Base-by-base conservation (phyloP, 2,329 filamentous ascomycete genomes). In the Coniochaeta pulveracea region DNA sequence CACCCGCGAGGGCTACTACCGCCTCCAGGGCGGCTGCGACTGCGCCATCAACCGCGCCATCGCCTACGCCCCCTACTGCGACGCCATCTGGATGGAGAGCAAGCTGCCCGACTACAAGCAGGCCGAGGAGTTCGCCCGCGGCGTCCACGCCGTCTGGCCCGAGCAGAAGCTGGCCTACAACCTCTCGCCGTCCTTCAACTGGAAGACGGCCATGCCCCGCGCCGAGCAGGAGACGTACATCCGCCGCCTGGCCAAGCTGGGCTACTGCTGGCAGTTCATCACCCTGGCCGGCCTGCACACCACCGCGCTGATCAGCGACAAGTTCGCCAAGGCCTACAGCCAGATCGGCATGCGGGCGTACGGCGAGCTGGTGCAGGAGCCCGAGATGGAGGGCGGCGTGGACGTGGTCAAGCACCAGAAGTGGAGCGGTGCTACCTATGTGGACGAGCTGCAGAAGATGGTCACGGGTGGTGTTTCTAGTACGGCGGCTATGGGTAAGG, bases 201-300 rank as follows among this genome's bases (percentile, higher is more conserved):
- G 91, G 91, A 96, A 96, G 69, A 72, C 86, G 37, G 91, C 89
- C 48, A 95, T 95, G 88, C 72, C 85, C 27, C 76, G 82, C 44
- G 69, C 72, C 34, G 89, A 96, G 57, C 91, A 98, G 64, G 85
- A 94, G 65, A 98, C 91, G 14, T 98, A 96, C 66, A 98, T 98
- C 65, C 68, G 78, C 42, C 84, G 91, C 26, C 81, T 98, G 25
- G 86, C 79, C 40, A 52, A 65, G 41, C 74, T 98, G 31, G 91
- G 91, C 42, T 98, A 98, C 74, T 93, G 85, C 75, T 98, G 91
- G 91, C 91, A 98, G 61, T 98, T 98, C 70, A 98, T 98, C 67
- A 98, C 91, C n/a, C 76, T 98, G 29, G 91, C 89, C 5, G 91
- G 91, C 46, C 72, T 98, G 53, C 91, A 98, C 69, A 93, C 85